Evolutionary conservation across 225 moss, liverwort and hornwort species (phyloP).

Genomic region (Sphagnum contortum): DNA sequence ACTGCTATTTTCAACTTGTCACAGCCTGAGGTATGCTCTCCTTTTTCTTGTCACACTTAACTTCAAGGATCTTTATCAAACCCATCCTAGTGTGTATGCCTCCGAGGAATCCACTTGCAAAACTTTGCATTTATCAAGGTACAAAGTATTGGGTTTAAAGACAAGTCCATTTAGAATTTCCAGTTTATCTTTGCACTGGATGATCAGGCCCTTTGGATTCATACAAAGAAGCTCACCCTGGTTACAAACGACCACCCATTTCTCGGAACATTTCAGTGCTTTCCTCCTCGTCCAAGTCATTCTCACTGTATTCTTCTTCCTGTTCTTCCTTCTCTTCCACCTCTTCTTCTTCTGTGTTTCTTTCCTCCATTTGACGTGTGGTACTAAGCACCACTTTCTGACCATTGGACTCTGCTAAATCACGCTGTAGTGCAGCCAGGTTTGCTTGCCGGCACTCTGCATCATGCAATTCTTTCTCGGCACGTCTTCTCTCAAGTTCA

Average conservation of each 20-base stretch:
- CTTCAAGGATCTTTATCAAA: too few species aligned
- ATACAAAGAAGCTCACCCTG: too few species aligned
- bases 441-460: constrained; percentile 40
- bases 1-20: too few species aligned
- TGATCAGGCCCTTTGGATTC: too few species aligned
- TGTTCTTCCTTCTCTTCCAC: constrained; percentile 36
- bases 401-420: constrained; percentile 66
- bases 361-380: constrained; percentile 45
- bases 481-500: constrained; percentile 52
- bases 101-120: too few species aligned
- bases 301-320: constrained; percentile 11
- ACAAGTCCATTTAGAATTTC: too few species aligned
- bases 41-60: too few species aligned
- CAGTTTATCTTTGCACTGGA: too few species aligned
- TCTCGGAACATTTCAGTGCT: constrained; percentile 26
- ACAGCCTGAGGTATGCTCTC: too few species aligned
- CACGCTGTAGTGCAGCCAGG: constrained; percentile 39
- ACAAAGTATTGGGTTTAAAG: too few species aligned
- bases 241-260: constrained; percentile 19
- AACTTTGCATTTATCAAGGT: too few species aligned
- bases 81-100: too few species aligned
- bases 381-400: constrained; percentile 57
- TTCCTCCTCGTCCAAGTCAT: constrained; percentile 33
- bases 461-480: constrained; percentile 52
- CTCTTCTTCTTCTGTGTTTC: constrained; percentile 29